Evolutionary conservation across 257 asterid genomes (phyloP).

Genomic region (Haberlea rhodopensis): DNA sequence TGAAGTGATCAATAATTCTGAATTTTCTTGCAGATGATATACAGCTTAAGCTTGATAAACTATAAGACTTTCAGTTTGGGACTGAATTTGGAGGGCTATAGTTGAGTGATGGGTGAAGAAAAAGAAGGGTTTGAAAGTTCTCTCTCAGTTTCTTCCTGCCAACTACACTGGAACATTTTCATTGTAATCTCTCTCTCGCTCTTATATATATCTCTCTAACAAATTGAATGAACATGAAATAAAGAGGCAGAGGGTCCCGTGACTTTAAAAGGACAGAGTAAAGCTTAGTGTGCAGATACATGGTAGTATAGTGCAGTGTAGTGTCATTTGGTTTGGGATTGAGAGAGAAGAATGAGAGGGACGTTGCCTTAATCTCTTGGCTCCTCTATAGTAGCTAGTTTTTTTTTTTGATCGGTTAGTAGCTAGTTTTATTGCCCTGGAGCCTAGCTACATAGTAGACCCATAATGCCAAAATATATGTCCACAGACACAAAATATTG

Average conservation of each 20-base stretch:
- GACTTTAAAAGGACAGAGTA: conserved; percentile 59
- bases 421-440: conserved; percentile 50
- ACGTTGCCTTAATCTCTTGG: conserved; percentile 45
- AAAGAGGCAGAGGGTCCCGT: conserved; percentile 55
- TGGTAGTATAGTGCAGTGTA: conserved; percentile 9
- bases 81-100: conserved; percentile 41
- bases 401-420: no score
- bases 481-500: conserved; percentile 14
- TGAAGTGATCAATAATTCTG: conserved; percentile 6
- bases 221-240: conserved; percentile 41
- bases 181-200: conserved; percentile 22
- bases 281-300: conserved; percentile 22
- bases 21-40: conserved; percentile 25
- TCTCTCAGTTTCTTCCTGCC: conserved; percentile 73
- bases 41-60: conserved; percentile 42
- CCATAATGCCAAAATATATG: conserved; percentile 22
- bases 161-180: conserved; percentile 50
- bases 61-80: conserved; percentile 62
- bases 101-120: conserved; percentile 76
- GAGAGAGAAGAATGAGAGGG: conserved; percentile 46
- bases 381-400: conserved; percentile 35
- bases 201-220: conserved; percentile 38
- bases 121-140: conserved; percentile 52
- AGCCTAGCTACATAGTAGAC: conserved; percentile 24
- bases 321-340: conserved; percentile 40